Base-by-base conservation (phyloP, 805 yeast species). In the Ogataea polymorpha region DNA sequence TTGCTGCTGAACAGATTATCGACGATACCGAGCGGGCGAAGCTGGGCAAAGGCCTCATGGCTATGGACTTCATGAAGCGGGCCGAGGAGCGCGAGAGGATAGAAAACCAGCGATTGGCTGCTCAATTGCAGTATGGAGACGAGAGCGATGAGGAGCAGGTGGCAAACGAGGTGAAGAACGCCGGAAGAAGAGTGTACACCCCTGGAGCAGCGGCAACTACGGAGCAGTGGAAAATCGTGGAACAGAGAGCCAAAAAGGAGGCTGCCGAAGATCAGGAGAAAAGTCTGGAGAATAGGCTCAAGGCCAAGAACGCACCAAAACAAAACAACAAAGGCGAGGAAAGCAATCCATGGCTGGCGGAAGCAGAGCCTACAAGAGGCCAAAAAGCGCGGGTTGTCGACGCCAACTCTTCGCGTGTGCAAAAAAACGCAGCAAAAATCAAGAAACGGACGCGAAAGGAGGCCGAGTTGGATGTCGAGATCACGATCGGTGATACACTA, bases 41-140 rank as follows among this genome's bases (percentile, higher is more conserved):
- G 32, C 61, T 81, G n/a, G 90, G 93, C 15, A 91, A 90, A 62
- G 97, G 98, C 41, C 82, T 91, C 15, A 66, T 91, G 74, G 83
- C 80, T 35, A 93, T 93, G 98, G 95, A 90, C 51, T 91, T 91
- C 62, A 91, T 91, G 98, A 82, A 74, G 50, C 84, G 83, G 45
- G 98, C 98, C 1, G 95, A 83, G 46, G 81, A 80, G 41, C 74
- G 81, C 50, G 76, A 78, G 47, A 74, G 71, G 44, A 71, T 74
- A 39, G 79, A 72, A 31, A 90, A 87, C 60, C 63, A 70, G 37
- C 70, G 71, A 44, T 72, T 74, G 23, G 60, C 80, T 31, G 74
- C 70, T 44, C 67, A 69, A 35, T 56, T 87, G 41, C 75, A 75
- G 49, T 32, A 49, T 4, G 82, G 74, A 26, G 54, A 65, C 24